Evolutionary conservation across 2,329 filamentous ascomycete species (phyloP).

Genomic region (Graphilbum sp.): DNA sequence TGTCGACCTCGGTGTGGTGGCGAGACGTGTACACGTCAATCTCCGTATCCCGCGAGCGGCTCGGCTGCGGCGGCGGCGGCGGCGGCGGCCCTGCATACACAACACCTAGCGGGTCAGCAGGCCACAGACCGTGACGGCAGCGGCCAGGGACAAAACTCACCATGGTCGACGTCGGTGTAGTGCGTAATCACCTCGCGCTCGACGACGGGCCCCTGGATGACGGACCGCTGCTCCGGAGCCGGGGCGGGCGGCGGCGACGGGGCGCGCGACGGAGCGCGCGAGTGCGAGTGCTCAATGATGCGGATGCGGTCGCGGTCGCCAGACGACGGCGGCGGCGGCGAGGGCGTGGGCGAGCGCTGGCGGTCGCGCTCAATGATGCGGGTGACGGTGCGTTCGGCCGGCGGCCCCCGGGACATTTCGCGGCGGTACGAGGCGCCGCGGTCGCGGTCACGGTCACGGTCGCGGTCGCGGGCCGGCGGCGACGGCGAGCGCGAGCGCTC

Average conservation of each 20-base stretch:
- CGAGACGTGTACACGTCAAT: conserved; percentile 43
- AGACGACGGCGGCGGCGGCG: conserved; percentile 6
- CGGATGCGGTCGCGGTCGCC: conserved; percentile 25
- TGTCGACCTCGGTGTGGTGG: conserved; percentile 40
- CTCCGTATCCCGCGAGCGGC: conserved; percentile 30
- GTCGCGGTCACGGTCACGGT: conserved; percentile 4
- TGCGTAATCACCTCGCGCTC: conserved; percentile 82
- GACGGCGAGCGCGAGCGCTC: conserved; percentile 24
- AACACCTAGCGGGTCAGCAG: conserved; percentile 24
- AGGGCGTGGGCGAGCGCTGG: conserved; percentile 27
- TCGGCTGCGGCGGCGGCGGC: conserved; percentile 27
- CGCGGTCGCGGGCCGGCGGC: conserved; percentile 15
- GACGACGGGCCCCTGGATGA: conserved; percentile 62
- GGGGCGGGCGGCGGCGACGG: conserved; percentile 30
- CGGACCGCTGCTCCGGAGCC: conserved; percentile 33
- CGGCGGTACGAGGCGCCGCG: conserved; percentile 13
- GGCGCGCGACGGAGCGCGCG: conserved; percentile 27
- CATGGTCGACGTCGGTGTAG: conserved; percentile 76
- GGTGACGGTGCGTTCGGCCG: neutral
- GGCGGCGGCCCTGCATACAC: conserved; percentile 31
- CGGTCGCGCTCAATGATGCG: conserved; percentile 21
- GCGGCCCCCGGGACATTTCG: conserved; percentile 6
- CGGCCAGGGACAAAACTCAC: conserved; percentile 27
- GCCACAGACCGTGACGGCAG: too few species aligned
- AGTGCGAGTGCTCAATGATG: conserved; percentile 31